A percentile compares a stretch with the other conserved stretches of the same genome.
Conservation (phyloP, 73 alveolate species). For the Paramecium tetraurelia region DNA sequence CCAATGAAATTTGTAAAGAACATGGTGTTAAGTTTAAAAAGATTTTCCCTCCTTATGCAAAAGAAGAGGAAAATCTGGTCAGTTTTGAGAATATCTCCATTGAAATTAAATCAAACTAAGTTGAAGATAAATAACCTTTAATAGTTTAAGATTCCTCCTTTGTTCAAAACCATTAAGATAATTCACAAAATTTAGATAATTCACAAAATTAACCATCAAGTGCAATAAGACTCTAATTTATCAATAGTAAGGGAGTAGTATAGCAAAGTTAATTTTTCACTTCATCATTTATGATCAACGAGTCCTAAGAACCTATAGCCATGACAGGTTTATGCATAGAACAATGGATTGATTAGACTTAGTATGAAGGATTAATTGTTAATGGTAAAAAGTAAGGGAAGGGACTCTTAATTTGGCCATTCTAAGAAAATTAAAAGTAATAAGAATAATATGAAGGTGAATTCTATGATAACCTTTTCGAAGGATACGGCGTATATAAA, state of each 20-base stretch:
- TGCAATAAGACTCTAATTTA: background rate
- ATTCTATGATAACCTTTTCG: background rate
- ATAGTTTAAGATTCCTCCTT: background rate
- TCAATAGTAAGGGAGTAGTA: background rate
- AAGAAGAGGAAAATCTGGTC: background rate
- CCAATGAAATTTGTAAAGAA: background rate
- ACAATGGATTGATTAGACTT: background rate
- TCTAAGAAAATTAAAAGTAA: background rate
- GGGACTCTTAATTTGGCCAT: background rate
- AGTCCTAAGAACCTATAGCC: background rate
- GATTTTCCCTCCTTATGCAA: slow-evolving; percentile 9
- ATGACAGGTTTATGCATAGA: background rate
- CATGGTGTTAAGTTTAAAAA: background rate
- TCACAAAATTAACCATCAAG: background rate
- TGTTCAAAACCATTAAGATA: background rate
- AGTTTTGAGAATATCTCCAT: background rate
- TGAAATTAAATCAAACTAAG: background rate
- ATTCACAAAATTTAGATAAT: background rate
- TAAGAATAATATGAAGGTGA: background rate
- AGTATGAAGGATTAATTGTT: background rate
- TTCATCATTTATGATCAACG: background rate
- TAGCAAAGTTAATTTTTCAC: background rate
- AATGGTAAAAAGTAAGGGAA: slow-evolving; percentile 9
- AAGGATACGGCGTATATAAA: slow-evolving; percentile 39
- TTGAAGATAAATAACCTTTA: background rate